Conservation (phyloP, 2,329 filamentous ascomycete genomes). For the Westerdykella ornata region DNA sequence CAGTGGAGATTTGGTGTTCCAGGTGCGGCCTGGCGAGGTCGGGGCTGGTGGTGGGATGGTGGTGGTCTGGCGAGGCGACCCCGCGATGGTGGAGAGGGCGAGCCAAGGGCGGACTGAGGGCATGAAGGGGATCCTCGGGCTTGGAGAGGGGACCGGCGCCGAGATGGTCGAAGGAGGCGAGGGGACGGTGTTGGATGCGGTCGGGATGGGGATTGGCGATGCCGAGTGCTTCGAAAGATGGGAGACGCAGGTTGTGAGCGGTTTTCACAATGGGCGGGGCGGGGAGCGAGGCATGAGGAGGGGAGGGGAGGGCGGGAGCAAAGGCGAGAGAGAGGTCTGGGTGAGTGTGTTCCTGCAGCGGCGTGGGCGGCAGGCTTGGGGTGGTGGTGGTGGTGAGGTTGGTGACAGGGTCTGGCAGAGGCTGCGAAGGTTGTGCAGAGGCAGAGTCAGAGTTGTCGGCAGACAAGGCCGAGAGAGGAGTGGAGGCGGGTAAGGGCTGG, state of each 20-base stretch:
- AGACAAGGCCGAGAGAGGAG: background rate
- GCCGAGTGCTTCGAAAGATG: constrained; percentile 49
- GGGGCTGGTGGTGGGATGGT: constrained; percentile 13
- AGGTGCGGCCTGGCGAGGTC: constrained; percentile 19
- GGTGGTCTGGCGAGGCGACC: constrained; percentile 7
- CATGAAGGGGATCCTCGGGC: constrained; percentile 38
- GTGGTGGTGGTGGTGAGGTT: too few relatives aligned
- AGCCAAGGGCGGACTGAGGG: constrained; percentile 28
- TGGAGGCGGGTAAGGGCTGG: background rate
- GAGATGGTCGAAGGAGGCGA: constrained; percentile 26
- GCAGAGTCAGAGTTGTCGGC: background rate
- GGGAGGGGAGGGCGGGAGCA: constrained; percentile 20
- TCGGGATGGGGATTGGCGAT: constrained; percentile 45
- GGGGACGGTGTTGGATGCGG: constrained; percentile 22
- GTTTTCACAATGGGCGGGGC: constrained; percentile 27
- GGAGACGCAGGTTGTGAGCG: constrained; percentile 43
- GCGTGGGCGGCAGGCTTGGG: constrained; percentile 19
- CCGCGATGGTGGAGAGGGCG: constrained; percentile 15
- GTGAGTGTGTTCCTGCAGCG: constrained; percentile 16
- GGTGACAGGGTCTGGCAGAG: constrained; percentile 23
- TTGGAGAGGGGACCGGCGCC: constrained; percentile 36
- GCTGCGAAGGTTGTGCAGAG: constrained; percentile 10
- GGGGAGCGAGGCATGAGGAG: constrained; percentile 26
- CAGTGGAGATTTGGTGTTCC: constrained; percentile 36
- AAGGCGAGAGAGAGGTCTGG: constrained; percentile 24